Conservation (phyloP, 1,284 basidiomycete species). For the Moesziomyces antarcticus region DNA sequence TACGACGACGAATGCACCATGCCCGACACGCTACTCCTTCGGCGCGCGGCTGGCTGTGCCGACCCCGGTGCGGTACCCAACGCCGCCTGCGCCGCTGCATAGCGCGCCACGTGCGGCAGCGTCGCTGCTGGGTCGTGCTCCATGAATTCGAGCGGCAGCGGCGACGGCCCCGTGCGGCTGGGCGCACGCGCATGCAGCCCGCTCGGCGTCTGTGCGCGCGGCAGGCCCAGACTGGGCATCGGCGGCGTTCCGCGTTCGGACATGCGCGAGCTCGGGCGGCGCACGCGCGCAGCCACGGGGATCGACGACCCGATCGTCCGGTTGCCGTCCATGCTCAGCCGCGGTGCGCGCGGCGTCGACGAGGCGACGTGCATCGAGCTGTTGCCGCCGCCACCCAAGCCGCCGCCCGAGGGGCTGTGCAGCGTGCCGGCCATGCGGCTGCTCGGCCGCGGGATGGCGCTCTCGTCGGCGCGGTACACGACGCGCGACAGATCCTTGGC, state of each 20-base stretch:
- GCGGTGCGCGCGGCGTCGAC: conserved; percentile 39
- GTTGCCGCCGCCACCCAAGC: background rate
- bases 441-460: conserved; percentile 61
- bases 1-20: conserved; percentile 21
- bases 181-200: conserved; percentile 12
- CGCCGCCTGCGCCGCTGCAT: conserved; percentile 22
- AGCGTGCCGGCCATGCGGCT: conserved; percentile 48
- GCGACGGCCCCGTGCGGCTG: conserved; percentile 21
- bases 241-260: conserved; percentile 39
- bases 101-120: conserved; percentile 38
- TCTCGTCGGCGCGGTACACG: conserved; percentile 39
- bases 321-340: conserved; percentile 38
- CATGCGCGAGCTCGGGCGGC: conserved; percentile 48
- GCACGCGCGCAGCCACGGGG: conserved; percentile 56
- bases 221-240: conserved; percentile 36
- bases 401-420: conserved; percentile 16
- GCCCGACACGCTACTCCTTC: conserved; percentile 29
- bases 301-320: conserved; percentile 53
- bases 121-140: conserved; percentile 55
- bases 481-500: conserved; percentile 43
- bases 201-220: conserved; percentile 36
- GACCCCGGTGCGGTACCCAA: background rate
- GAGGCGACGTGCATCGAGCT: conserved; percentile 23
- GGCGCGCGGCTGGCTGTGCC: conserved; percentile 16
- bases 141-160: conserved; percentile 54